phyloP scores from a whole-genome alignment of 2,329 filamentous ascomycete species.

The Fusarium denticulatum region DNA sequence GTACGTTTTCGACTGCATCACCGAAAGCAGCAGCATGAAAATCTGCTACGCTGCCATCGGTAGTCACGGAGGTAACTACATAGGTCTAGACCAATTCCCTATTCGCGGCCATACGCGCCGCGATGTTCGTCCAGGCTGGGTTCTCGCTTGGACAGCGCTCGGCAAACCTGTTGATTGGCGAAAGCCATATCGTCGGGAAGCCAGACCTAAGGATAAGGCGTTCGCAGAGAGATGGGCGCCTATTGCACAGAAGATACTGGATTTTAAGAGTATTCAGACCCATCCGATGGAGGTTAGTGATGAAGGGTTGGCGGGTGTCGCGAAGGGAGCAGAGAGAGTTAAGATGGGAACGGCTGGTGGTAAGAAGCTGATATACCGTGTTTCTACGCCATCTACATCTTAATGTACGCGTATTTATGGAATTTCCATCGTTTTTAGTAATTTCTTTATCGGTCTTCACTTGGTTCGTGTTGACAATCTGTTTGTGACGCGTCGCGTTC shows the following conservation, averaged over 20 bases:
- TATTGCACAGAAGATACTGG: not conserved
- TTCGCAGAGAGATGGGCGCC: constrained; percentile 4
- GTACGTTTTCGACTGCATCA: not conserved
- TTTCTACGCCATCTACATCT: not conserved
- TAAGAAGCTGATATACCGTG: not conserved
- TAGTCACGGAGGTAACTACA: constrained; percentile 13
- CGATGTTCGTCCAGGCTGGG: constrained; percentile 33
- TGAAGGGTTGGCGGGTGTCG: not conserved
- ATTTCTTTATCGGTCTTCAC: not conserved
- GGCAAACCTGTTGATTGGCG: constrained; percentile 20
- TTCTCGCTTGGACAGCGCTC: constrained; percentile 30
- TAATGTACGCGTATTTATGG: not conserved
- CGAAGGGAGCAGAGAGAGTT: not conserved
- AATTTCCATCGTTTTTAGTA: not conserved
- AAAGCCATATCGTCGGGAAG: constrained; percentile 12
- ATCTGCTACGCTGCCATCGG: not conserved
- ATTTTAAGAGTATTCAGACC: not conserved
- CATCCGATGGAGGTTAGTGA: constrained; percentile 2
- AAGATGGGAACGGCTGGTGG: constrained; percentile 6
- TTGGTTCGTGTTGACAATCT: too few species aligned
- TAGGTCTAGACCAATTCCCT: constrained; percentile 35
- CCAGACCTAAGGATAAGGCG: not conserved
- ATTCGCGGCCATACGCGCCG: constrained; percentile 39
- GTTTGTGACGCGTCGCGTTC: not conserved
- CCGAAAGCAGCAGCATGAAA: constrained; percentile 1